Base-by-base conservation (phyloP, 148 eudicot genomes). In the Vaccinium macrocarpon region DNA sequence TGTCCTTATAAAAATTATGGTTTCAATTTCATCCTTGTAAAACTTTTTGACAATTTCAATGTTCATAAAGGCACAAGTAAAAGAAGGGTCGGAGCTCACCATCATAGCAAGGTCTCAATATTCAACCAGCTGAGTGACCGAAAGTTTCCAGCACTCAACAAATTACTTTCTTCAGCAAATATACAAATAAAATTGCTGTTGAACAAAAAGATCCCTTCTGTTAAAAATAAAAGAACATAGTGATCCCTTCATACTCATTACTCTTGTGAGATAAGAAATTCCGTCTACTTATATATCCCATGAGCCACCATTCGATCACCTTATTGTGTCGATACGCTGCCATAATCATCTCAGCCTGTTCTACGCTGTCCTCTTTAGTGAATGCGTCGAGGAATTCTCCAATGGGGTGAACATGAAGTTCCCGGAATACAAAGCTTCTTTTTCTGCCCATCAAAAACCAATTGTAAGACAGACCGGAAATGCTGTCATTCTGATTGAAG, bases 361-460 rank as follows among this genome's bases (percentile, higher is more conserved):
- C 9, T 49, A 48, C 11, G 66, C 56, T 82, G 76, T 61, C 55
- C 56, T 32, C 72, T 15, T 48, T 25, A 16, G 72, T 14, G 16
- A 23, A 66, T 27, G 72, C 2, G 15, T 25, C 12, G 18, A 66
- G 6, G 72, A 10, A 23, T 66, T 27, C 76, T 88, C 88, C 72
- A 91, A 68, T 35, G 90, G 46, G 8, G 91, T 90, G 89, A 91
- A 91, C 86, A 86, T 73, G 83, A 91, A 91, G 86, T 91, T 91
- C 35, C 93, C 93, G 29, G 92, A 87, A 50, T 83, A 83, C 76
- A 91, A 76, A 80, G 92, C 86, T 86, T 90, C 92, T 83, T 89
- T 91, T 75, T 91, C 93, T 89, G 88, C 83, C 71, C 15, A 84
- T 18, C 51, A 83, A 74, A 59, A 86, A 46, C 23, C 27, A 62